Evolutionary conservation across 306 rosid species (phyloP).

Genomic region (Quercus mongolica): DNA sequence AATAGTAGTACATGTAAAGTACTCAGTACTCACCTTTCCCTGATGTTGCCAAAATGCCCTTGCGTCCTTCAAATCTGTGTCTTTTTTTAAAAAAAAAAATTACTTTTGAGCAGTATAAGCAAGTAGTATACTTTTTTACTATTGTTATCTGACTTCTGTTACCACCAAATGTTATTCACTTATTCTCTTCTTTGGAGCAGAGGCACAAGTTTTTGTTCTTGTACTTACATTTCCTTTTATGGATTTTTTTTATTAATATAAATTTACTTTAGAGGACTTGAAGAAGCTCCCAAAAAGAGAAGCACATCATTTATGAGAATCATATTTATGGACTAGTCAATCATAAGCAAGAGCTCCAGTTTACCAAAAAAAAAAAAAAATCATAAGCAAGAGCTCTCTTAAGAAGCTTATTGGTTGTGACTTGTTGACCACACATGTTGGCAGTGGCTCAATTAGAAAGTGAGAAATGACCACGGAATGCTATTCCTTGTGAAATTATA

Average conservation of each 20-base stretch:
- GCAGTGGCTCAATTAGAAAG: conserved; percentile 57
- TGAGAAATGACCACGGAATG: conserved; percentile 99
- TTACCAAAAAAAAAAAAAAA: background rate
- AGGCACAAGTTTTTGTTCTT: conserved; percentile 32
- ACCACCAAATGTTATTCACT: conserved; percentile 29
- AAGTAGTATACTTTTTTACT: conserved; percentile 31
- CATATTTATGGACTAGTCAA: conserved; percentile 39
- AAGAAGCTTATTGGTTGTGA: conserved; percentile 18
- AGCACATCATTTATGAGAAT: conserved; percentile 27
- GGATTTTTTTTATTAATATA: conserved; percentile 28
- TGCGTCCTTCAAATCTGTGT: conserved; percentile 20
- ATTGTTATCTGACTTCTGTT: conserved; percentile 31
- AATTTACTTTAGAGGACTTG: conserved; percentile 32
- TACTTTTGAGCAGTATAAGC: conserved; percentile 25
- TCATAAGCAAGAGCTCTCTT: conserved; percentile 34
- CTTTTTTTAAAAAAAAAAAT: background rate
- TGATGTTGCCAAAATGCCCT: conserved; percentile 45
- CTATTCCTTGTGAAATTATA: conserved; percentile 49
- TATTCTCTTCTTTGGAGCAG: conserved; percentile 37
- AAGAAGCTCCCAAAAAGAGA: conserved; percentile 39
- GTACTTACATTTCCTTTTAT: conserved; percentile 37
- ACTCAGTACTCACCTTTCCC: conserved; percentile 21
- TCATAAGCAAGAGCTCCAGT: conserved; percentile 30
- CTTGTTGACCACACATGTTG: conserved; percentile 47
- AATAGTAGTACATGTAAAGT: conserved; percentile 16